Evolutionary conservation across 2,329 filamentous ascomycete genomes (phyloP).

Genomic region (Tolypocladium ovalisporum): DNA sequence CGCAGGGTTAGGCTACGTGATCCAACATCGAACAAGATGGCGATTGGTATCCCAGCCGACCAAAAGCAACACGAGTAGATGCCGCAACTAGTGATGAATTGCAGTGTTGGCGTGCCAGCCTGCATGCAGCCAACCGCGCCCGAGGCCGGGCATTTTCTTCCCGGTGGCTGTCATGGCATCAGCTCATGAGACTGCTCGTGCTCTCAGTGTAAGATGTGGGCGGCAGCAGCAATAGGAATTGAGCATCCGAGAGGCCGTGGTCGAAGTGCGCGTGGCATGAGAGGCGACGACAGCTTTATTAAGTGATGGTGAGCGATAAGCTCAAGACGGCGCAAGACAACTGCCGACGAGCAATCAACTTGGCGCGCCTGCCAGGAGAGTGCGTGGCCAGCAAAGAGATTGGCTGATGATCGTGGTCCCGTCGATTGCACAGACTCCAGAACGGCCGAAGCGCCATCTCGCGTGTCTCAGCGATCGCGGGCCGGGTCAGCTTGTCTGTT

Average conservation of each 20-base stretch:
- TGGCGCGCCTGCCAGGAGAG: background rate
- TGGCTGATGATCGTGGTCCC: background rate
- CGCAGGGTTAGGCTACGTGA: background rate
- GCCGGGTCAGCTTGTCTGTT: background rate
- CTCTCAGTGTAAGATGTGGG: background rate
- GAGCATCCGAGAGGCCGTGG: too few relatives aligned
- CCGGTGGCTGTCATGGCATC: background rate
- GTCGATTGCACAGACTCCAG: background rate
- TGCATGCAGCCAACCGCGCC: background rate
- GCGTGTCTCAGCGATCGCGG: conserved; percentile 1
- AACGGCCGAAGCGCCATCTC: conserved; percentile 3
- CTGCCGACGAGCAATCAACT: background rate
- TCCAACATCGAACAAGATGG: background rate
- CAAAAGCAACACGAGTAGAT: background rate
- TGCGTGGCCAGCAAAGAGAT: background rate
- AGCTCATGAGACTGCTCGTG: background rate
- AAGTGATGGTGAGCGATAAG: background rate
- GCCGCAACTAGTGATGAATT: background rate
- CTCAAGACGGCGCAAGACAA: background rate
- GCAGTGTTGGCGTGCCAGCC: background rate
- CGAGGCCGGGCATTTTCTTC: background rate
- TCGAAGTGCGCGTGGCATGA: too few relatives aligned
- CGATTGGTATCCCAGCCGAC: background rate
- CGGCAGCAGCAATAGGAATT: background rate
- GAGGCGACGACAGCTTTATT: too few relatives aligned